These are phyloP conservation scores for Cladophialophora chaetospira DNA, from an alignment of 2,329 filamentous ascomycete species.

Conservation along the genomic window DNA sequence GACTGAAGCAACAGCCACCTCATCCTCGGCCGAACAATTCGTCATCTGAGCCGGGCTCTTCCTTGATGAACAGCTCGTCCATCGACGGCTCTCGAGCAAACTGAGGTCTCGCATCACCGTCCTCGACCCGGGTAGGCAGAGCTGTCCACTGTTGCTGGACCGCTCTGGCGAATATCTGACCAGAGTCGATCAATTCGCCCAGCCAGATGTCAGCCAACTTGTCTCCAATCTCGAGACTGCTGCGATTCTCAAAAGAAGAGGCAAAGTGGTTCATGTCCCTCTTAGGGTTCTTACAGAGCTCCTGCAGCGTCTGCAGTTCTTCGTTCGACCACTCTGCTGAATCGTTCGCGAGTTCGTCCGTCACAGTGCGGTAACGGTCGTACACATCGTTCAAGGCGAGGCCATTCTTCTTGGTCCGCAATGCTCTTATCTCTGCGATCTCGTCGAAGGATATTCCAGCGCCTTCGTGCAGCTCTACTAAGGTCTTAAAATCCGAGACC, in stretches of 20 bases:
- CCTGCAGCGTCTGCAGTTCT: slow-evolving; percentile 16
- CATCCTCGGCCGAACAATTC: slow-evolving; percentile 19
- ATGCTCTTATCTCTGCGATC: slow-evolving; percentile 23
- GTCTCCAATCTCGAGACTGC: slow-evolving; percentile 24
- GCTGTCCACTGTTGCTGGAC: not conserved
- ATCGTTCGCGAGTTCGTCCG: not conserved
- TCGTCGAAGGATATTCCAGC: slow-evolving; percentile 29
- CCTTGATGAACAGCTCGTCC: slow-evolving; percentile 13
- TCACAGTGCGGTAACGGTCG: slow-evolving; percentile 21
- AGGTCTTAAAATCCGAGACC: slow-evolving; percentile 26
- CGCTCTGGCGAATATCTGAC: not conserved
- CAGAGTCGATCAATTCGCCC: not conserved
- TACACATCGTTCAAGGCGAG: slow-evolving; percentile 25
- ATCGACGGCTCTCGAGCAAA: not conserved
- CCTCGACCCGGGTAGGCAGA: not conserved
- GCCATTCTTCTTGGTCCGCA: slow-evolving; percentile 23
- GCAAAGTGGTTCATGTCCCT: slow-evolving; percentile 18
- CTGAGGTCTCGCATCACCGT: not conserved
- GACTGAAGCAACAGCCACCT: slow-evolving; percentile 28
- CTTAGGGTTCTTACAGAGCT: slow-evolving; percentile 19
- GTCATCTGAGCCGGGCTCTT: slow-evolving; percentile 18
- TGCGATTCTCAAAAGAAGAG: slow-evolving; percentile 12
- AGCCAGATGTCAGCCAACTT: slow-evolving; percentile 32
- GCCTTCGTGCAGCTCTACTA: slow-evolving; percentile 32
- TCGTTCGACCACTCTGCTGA: slow-evolving; percentile 22